Percentiles rank a stretch among this genome's conserved stretches.
phyloP scores from a whole-genome alignment of 306 rosid species.

The Rosa persica region DNA sequence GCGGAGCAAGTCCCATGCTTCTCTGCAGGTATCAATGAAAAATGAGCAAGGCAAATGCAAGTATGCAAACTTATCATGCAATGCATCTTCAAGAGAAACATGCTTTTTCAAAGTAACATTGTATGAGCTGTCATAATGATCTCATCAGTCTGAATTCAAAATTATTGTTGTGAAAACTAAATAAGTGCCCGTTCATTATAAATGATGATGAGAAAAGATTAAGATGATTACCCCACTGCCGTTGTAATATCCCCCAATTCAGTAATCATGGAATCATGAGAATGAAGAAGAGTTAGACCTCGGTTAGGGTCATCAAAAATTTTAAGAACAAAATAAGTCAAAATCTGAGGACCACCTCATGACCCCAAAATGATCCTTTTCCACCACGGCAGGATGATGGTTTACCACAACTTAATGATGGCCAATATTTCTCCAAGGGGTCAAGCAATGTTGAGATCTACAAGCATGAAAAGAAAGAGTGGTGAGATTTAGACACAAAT shows the following conservation, averaged over 20 bases:
- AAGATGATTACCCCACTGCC: slow-evolving; percentile 93
- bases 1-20: slow-evolving; percentile 91
- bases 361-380: slow-evolving; percentile 92
- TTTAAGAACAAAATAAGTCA: slow-evolving; percentile 24
- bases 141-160: background rate
- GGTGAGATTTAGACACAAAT: slow-evolving; percentile 13
- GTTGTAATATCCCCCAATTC: slow-evolving; percentile 27
- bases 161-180: background rate
- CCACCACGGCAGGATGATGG: slow-evolving; percentile 67
- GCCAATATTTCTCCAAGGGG: slow-evolving; percentile 76
- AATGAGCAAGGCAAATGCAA: slow-evolving; percentile 21
- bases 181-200: background rate
- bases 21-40: slow-evolving; percentile 57
- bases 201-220: slow-evolving; percentile 30
- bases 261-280: slow-evolving; percentile 36
- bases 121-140: background rate
- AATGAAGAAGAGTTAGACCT: slow-evolving; percentile 43
- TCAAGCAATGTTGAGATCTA: slow-evolving; percentile 67
- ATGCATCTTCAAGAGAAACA: background rate
- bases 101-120: background rate
- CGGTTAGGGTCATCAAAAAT: slow-evolving; percentile 11
- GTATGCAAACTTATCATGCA: background rate
- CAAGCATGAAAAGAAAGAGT: slow-evolving; percentile 27
- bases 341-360: slow-evolving; percentile 68
- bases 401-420: slow-evolving; percentile 74